Evolutionary conservation across 2,329 filamentous ascomycete genomes (phyloP).

Genomic region (Fusarium verrucosum): DNA sequence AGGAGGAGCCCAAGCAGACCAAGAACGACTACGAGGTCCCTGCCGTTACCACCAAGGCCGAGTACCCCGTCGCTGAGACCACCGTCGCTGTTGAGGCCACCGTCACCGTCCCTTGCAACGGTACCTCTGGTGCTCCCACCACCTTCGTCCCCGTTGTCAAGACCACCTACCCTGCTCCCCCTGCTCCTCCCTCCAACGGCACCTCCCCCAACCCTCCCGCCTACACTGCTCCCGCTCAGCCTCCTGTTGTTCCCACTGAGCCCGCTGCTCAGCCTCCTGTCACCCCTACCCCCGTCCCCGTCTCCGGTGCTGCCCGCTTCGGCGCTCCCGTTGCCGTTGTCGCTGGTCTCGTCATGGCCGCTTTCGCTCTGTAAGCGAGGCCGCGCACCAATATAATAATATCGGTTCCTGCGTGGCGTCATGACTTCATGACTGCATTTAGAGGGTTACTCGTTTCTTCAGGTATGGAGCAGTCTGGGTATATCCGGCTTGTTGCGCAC

Average conservation of each 20-base stretch:
- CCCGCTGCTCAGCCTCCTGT: slow-evolving; percentile 35
- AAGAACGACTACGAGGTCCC: slow-evolving; percentile 34
- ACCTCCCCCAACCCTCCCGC: slow-evolving; percentile 31
- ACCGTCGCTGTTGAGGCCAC: slow-evolving; percentile 37
- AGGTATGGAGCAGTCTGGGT: slow-evolving; percentile 42
- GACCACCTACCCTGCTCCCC: slow-evolving; percentile 31
- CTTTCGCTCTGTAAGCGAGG: slow-evolving; percentile 55
- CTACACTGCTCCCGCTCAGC: slow-evolving; percentile 28
- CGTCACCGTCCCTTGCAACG: slow-evolving; percentile 41
- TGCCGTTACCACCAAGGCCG: slow-evolving; percentile 35
- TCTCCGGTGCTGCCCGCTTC: slow-evolving; percentile 46
- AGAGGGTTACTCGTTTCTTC: slow-evolving; percentile 44
- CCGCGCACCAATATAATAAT: slow-evolving; percentile 26
- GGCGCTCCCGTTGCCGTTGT: slow-evolving; percentile 53
- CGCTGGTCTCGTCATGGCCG: slow-evolving; percentile 54
- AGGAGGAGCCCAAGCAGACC: too few species aligned
- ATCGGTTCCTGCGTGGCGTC: slow-evolving; percentile 42
- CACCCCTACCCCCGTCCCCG: slow-evolving; percentile 38
- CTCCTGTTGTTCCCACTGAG: slow-evolving; percentile 41
- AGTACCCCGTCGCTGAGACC: slow-evolving; percentile 35
- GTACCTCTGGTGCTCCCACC: slow-evolving; percentile 36
- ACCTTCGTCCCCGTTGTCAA: slow-evolving; percentile 38
- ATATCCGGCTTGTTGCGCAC: slow-evolving; percentile 43
- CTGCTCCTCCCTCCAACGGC: slow-evolving; percentile 32
- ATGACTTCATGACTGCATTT: slow-evolving; percentile 47